Conservation (phyloP, 2,329 filamentous ascomycete species). For the Microdochium trichocladiopsis region DNA sequence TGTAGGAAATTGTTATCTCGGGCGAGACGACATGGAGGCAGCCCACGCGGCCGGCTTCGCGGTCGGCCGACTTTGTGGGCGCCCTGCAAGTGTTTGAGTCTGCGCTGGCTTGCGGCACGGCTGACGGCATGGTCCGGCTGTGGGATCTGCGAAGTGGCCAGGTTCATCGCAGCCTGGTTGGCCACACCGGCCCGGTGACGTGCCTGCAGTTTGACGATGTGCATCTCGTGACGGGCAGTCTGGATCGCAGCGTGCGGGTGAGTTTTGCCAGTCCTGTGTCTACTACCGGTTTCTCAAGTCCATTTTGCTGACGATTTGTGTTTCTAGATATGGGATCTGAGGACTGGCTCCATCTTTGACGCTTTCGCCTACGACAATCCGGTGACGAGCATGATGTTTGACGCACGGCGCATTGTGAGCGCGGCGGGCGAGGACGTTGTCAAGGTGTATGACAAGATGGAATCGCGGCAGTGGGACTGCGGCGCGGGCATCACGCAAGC, state of each 20-base stretch:
- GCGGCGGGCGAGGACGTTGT: slow-evolving; percentile 90
- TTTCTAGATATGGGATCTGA: slow-evolving; percentile 93
- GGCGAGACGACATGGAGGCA: slow-evolving; percentile 66
- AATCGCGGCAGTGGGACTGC: slow-evolving; percentile 94
- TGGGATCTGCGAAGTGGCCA: slow-evolving; percentile 97
- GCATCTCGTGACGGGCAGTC: slow-evolving; percentile 86
- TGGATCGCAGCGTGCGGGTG: slow-evolving; percentile 90
- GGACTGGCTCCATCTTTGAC: slow-evolving; percentile 90
- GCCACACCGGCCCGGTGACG: slow-evolving; percentile 91
- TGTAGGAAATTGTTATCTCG: no score
- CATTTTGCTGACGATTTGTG: slow-evolving; percentile 13
- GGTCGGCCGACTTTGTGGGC: slow-evolving; percentile 84
- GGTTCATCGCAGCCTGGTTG: slow-evolving; percentile 92
- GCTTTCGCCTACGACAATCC: slow-evolving; percentile 92
- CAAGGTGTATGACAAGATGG: slow-evolving; percentile 97
- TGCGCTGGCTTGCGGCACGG: slow-evolving; percentile 90
- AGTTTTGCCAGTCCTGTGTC: slow-evolving; percentile 31
- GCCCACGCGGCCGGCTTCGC: slow-evolving; percentile 56
- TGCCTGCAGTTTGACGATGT: slow-evolving; percentile 94
- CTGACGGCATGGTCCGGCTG: slow-evolving; percentile 91
- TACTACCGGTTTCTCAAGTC: not conserved
- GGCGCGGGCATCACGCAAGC: slow-evolving; percentile 71
- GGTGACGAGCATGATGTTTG: slow-evolving; percentile 96
- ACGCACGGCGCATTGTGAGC: slow-evolving; percentile 78
- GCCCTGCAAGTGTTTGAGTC: slow-evolving; percentile 94